Conservation (phyloP, 306 rosid species). For the Datisca glomerata region DNA sequence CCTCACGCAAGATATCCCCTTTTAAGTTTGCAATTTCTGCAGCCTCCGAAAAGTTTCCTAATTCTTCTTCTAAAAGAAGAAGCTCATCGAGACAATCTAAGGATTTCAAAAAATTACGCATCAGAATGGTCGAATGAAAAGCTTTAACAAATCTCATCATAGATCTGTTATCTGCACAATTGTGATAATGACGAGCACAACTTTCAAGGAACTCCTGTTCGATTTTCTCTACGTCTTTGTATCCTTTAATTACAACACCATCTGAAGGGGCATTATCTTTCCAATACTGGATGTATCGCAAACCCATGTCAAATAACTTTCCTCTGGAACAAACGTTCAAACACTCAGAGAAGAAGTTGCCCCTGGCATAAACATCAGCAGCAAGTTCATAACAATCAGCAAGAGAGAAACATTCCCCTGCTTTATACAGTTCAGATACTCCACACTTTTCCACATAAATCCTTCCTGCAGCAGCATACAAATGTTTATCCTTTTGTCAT, state of each 20-base stretch:
- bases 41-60: constrained; percentile 54
- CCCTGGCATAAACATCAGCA: constrained; percentile 50
- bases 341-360: constrained; percentile 36
- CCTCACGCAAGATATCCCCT: constrained; percentile 32
- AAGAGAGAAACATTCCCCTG: constrained; percentile 53
- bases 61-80: constrained; percentile 50
- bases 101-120: constrained; percentile 42
- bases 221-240: constrained; percentile 17
- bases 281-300: constrained; percentile 42
- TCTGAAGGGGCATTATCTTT: constrained; percentile 32
- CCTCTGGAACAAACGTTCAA: constrained; percentile 43
- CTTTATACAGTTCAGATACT: constrained; percentile 37
- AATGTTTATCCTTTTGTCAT: no score
- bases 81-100: constrained; percentile 42
- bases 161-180: constrained; percentile 27
- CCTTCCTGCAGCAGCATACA: constrained; percentile 30
- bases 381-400: constrained; percentile 41
- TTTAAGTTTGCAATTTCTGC: constrained; percentile 36
- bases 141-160: constrained; percentile 72
- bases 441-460: constrained; percentile 47
- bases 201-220: constrained; percentile 47
- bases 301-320: constrained; percentile 44
- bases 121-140: constrained; percentile 34
- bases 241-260: constrained; percentile 3
- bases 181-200: constrained; percentile 45